phyloP scores from a whole-genome alignment of 2,329 filamentous ascomycete species.

The Teratosphaeria epicoccoides region DNA sequence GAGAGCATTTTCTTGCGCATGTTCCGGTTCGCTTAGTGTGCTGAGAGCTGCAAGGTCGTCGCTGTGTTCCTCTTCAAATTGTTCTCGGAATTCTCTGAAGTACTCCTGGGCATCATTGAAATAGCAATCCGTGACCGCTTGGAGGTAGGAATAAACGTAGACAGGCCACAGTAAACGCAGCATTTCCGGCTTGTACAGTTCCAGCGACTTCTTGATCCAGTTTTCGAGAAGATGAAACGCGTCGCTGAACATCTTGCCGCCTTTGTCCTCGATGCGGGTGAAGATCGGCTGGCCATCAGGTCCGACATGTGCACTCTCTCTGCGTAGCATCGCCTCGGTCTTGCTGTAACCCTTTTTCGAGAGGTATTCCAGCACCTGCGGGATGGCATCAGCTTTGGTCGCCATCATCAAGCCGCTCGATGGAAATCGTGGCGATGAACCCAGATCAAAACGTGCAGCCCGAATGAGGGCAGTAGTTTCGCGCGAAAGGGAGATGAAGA shows the following conservation, averaged over 20 bases:
- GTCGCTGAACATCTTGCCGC: constrained; percentile 65
- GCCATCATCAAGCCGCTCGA: constrained; percentile 1
- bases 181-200: constrained; percentile 92
- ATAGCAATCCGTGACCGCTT: constrained; percentile 63
- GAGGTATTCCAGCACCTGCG: constrained; percentile 81
- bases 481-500: too few species aligned
- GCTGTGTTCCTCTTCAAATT: constrained; percentile 65
- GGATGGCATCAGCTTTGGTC: background rate
- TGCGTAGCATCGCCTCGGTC: constrained; percentile 84
- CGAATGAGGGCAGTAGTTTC: too few species aligned
- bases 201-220: constrained; percentile 86
- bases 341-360: constrained; percentile 89
- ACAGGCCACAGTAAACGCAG: constrained; percentile 82
- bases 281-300: constrained; percentile 68
- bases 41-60: constrained; percentile 72
- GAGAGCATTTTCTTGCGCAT: constrained; percentile 65
- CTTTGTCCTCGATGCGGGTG: constrained; percentile 51
- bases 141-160: constrained; percentile 86
- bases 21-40: constrained; percentile 63
- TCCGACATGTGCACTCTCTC: constrained; percentile 77
- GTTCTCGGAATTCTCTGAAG: constrained; percentile 54
- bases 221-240: constrained; percentile 45
- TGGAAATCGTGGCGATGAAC: too few species aligned
- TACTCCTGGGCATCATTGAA: constrained; percentile 63
- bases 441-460: too few species aligned